These are phyloP conservation scores for Tripterygium wilfordii DNA, from an alignment of 177 flowering plant species.

Conservation along the genomic window DNA sequence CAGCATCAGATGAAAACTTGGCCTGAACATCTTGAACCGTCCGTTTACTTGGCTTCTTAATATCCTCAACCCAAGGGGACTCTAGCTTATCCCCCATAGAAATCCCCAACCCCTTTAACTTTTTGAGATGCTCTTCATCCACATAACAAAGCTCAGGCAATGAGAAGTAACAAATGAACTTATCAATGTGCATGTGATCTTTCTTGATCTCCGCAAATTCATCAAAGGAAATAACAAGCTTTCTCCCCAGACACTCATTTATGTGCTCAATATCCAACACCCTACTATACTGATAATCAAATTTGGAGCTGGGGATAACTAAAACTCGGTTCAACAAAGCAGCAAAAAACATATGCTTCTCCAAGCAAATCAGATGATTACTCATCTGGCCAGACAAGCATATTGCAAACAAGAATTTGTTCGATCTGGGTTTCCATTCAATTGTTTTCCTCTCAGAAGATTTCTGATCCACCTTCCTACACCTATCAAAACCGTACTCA, in stretches of 20 bases:
- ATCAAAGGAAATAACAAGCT: constrained; percentile 70
- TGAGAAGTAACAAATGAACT: constrained; percentile 75
- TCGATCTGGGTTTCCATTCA: constrained; percentile 73
- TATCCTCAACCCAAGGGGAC: constrained; percentile 76
- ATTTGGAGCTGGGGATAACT: constrained; percentile 74
- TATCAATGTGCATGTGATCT: constrained; percentile 58
- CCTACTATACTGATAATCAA: constrained; percentile 67
- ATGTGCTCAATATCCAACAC: constrained; percentile 80
- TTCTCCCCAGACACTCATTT: constrained; percentile 67
- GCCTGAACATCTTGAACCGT: constrained; percentile 52
- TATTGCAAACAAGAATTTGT: constrained; percentile 71
- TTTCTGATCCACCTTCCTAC: constrained; percentile 45
- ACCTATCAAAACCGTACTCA: constrained; percentile 24
- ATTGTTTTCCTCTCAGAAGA: constrained; percentile 43
- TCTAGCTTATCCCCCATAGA: constrained; percentile 71
- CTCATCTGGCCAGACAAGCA: constrained; percentile 96
- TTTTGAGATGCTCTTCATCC: constrained; percentile 81
- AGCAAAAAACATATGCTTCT: constrained; percentile 97
- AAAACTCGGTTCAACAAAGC: constrained; percentile 67
- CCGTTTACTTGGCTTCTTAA: constrained; percentile 58
- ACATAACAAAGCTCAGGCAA: constrained; percentile 65
- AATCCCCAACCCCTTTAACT: constrained; percentile 60
- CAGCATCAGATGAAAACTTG: constrained; percentile 60
- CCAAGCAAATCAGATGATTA: constrained; percentile 90
- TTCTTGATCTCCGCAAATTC: constrained; percentile 62